Percentiles rank a stretch among this genome's conserved stretches.
These are phyloP conservation scores for Mycosphaerella arachidis DNA, from an alignment of 2,329 filamentous ascomycete species.

Conservation along the genomic window DNA sequence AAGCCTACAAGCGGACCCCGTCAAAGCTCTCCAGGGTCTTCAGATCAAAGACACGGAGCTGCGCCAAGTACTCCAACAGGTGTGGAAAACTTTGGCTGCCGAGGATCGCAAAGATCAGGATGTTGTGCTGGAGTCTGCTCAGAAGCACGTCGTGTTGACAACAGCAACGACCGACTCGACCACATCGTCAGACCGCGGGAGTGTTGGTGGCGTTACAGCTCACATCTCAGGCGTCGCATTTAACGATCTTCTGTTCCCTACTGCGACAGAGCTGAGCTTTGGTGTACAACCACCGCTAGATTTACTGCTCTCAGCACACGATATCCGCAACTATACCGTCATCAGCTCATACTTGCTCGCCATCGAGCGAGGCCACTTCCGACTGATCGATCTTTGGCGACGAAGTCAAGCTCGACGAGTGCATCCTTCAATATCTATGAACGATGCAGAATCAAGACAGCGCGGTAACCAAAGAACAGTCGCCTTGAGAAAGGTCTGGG, in stretches of 20 bases:
- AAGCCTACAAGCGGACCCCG: constrained; percentile 48
- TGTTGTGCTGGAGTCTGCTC: constrained; percentile 76
- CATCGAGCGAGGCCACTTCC: constrained; percentile 78
- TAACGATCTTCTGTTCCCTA: constrained; percentile 75
- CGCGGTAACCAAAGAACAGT: constrained; percentile 60
- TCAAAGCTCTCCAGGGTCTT: constrained; percentile 57
- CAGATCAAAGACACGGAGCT: constrained; percentile 84
- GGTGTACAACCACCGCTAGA: constrained; percentile 76
- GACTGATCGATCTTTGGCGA: constrained; percentile 82
- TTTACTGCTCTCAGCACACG: constrained; percentile 72
- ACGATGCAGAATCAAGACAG: constrained; percentile 58
- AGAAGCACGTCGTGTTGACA: constrained; percentile 66
- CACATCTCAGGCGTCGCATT: constrained; percentile 56
- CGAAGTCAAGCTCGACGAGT: constrained; percentile 72
- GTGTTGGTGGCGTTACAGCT: constrained; percentile 14
- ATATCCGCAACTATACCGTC: constrained; percentile 74
- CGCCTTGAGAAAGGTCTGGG: constrained; percentile 80
- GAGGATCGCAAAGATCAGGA: constrained; percentile 69
- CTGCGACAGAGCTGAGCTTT: constrained; percentile 65
- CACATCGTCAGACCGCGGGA: constrained; percentile 23
- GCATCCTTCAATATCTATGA: constrained; percentile 51
- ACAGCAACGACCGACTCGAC: constrained; percentile 46
- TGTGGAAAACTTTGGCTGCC: constrained; percentile 75
- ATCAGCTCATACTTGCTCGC: constrained; percentile 84
- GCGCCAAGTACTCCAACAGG: constrained; percentile 66